Base-by-base conservation (phyloP, 495 filamentous ascomycete species). In the Lophiotrema nucula region DNA sequence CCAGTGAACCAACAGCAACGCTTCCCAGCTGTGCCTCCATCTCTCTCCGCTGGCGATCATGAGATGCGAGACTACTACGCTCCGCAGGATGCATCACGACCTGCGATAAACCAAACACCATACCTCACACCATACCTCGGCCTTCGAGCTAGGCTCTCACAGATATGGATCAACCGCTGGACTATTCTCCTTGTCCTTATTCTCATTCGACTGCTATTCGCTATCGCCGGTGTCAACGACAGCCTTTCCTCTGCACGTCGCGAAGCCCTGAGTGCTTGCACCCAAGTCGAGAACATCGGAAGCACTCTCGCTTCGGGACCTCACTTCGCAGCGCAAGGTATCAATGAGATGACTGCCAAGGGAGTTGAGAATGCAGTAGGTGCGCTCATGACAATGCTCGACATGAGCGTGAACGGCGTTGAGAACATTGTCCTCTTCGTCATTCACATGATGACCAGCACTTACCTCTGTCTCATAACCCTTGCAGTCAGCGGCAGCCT, bases 291-390 rank as follows among this genome's bases (percentile, higher is more conserved):
- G 71, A 88, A 88, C 48, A 82, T 95, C 72, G 95, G 92, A 59
- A 96, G 90, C 67, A 81, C 91, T 31, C 92, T 98, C 89, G 93
- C 91, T 21, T 97, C 92, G 18, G 95, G 96, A 90, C 93, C 93
- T 16, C 85, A 96, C 69, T 97, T 95, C 76, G 83, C 97, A 64
- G 82, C 91, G 1, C 75, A 81, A 38, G 93, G 93, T 22, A 86
- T 95, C 70, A 98, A 98, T 72, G 82, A 89, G 31, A 74, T 97
- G 28, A 84, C 90, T 5, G 90, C 89, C 12, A 74, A 75, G 27
- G 84, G 87, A 22, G 81, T 98, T 61, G 88, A 89, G 48, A 82
- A 86, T 27, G 82, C 88, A 2, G 86, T 97, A 43, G 72, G 81
- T 44, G 93, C 80, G 15, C 79, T 97, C 65, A 86, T 87, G 69